Evolutionary conservation across 352 stramenopile species (phyloP), one percentile per base, ranked within the genome.

Genomic region (Thraustotheca clavata): DNA sequence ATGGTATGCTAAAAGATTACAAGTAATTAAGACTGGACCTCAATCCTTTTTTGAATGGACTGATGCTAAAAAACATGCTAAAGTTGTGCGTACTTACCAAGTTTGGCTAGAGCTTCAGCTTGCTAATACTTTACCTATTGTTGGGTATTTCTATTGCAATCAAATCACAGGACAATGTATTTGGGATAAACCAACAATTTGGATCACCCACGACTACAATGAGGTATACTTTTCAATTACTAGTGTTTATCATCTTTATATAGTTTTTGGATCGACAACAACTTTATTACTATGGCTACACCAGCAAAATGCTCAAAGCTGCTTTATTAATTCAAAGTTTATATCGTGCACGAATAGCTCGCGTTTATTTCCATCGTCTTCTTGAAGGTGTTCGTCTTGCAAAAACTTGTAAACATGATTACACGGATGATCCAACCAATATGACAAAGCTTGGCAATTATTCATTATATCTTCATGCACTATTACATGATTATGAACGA

Each of bases 401-500:
- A 79, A 79, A 78, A 38, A 76, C 69, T 2, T 88, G 82, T 31
- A 82, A 92, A 55, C 68, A 62, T 31, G 83, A 84, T 18, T 92
- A 92, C 60, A 59, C 92, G 4, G 73, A 85, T 62, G 82, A 92
- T 20, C 85, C 85, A 5, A 88, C 77, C 2, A 80, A 81, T 32
- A 67, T 94, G 12, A 74, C 77, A 2, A 84, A 83, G 50, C 83
- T 92, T 69, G 80, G 78, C 69, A 94, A 94, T 67, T 94, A 91
- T 60, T 76, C 85, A 63, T 59, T 94, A 18, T 94, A 79, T 27
- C 59, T 94, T 20, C 83, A 93, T 67, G 78, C 82, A 5, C 79
- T 92, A 36, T 46, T 67, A 29, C 79, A 91, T 43, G 85, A 92
- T 46, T 92, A 93, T 67, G 83, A 89, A 14, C 81, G 82, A 14